These are phyloP conservation scores for Teunomyces cretensis DNA, from an alignment of 805 yeast genomes.

Conservation along the genomic window DNA sequence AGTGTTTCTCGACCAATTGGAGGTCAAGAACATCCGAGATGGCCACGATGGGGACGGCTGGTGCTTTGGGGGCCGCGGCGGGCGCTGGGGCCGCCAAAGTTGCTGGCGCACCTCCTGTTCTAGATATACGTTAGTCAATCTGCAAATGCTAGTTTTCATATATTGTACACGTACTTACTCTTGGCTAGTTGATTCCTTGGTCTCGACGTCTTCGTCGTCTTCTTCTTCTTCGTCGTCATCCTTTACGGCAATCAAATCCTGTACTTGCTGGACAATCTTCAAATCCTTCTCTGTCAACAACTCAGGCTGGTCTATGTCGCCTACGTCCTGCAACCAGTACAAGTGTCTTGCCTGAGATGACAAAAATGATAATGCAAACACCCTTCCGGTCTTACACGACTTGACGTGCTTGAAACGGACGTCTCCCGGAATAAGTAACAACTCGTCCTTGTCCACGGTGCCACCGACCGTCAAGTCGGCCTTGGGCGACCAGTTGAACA, in stretches of 20 bases:
- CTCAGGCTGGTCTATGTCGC: conserved; percentile 58
- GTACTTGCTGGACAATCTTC: conserved; percentile 46
- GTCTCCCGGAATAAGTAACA: conserved; percentile 81
- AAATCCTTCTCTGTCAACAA: conserved; percentile 61
- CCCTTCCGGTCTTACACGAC: conserved; percentile 76
- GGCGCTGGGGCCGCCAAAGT: no score
- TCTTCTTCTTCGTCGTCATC: conserved; percentile 38
- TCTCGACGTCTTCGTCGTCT: neutral
- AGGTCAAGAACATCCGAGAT: conserved; percentile 36
- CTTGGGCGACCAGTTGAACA: conserved; percentile 73
- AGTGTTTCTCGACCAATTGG: conserved; percentile 29
- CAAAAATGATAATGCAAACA: conserved; percentile 63
- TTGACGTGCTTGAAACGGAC: conserved; percentile 71
- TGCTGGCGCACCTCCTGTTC: neutral
- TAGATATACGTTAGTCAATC: neutral
- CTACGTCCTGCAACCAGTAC: conserved; percentile 78
- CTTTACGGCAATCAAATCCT: conserved; percentile 44
- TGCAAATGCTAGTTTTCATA: neutral
- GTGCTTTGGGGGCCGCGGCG: conserved; percentile 2
- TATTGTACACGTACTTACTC: conserved; percentile 2
- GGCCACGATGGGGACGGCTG: conserved; percentile 31
- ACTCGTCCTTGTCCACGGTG: conserved; percentile 51
- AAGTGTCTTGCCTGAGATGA: conserved; percentile 60
- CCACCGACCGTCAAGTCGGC: conserved; percentile 43
- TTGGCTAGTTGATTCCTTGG: neutral